phyloP scores from a whole-genome alignment of 2,329 filamentous ascomycete species.

The Herpotrichia juniperi region DNA sequence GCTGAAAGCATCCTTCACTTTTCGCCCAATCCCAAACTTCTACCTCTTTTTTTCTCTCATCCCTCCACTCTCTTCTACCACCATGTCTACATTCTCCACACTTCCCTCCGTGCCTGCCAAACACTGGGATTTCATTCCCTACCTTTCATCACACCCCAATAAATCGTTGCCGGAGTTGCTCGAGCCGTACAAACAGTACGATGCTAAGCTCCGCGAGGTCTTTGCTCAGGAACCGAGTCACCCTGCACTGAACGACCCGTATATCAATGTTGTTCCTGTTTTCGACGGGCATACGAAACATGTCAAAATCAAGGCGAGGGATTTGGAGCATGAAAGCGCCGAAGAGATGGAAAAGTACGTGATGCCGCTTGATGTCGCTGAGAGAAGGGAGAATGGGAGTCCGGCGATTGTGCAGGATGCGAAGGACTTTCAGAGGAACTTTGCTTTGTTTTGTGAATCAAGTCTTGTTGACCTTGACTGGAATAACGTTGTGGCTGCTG shows the following conservation, averaged over 20 bases:
- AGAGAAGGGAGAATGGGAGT: slow-evolving; percentile 67
- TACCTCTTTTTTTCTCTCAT: not conserved
- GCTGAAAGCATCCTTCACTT: no score
- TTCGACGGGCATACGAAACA: slow-evolving; percentile 62
- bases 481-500: slow-evolving; percentile 81
- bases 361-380: slow-evolving; percentile 67
- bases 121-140: slow-evolving; percentile 52
- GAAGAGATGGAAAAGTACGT: slow-evolving; percentile 70
- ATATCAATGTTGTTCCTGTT: slow-evolving; percentile 70
- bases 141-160: slow-evolving; percentile 62
- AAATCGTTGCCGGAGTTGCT: slow-evolving; percentile 64
- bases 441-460: slow-evolving; percentile 81
- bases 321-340: slow-evolving; percentile 62
- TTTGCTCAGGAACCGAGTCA: slow-evolving; percentile 73
- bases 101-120: slow-evolving; percentile 47
- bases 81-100: slow-evolving; percentile 13
- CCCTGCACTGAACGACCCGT: slow-evolving; percentile 60
- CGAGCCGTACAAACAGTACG: slow-evolving; percentile 70
- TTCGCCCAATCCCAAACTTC: not conserved
- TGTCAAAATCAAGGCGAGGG: slow-evolving; percentile 68
- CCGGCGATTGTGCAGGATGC: slow-evolving; percentile 72
- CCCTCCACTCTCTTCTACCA: not conserved
- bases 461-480: slow-evolving; percentile 78
- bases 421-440: slow-evolving; percentile 77
- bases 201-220: slow-evolving; percentile 68